A percentile compares a stretch with the other conserved stretches of the same genome.
These are phyloP conservation scores for Leccinum olivaceopallidum DNA, from an alignment of 768 basidiomycete species.

Conservation along the genomic window DNA sequence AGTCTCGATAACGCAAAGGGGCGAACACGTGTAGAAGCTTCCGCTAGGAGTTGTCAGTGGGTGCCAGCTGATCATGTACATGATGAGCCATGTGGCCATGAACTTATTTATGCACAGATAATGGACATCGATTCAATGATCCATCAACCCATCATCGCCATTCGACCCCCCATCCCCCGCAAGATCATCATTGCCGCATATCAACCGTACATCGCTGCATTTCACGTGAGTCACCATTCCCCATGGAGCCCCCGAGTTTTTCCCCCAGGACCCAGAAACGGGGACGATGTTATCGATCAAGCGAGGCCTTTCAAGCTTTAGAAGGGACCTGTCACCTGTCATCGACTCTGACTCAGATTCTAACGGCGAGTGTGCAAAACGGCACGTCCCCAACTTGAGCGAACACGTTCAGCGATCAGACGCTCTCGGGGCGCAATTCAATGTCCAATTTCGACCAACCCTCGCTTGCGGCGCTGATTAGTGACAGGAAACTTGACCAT, in stretches of 20 bases:
- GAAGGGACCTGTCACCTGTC: background rate
- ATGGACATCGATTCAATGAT: background rate
- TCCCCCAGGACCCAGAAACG: background rate
- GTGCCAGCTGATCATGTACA: too few species aligned
- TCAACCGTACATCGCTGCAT: background rate
- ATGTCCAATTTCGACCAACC: too few species aligned
- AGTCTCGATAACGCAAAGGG: background rate
- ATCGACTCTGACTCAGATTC: background rate
- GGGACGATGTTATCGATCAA: background rate
- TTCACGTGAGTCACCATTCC: background rate
- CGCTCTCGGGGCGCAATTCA: too few species aligned
- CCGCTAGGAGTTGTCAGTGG: too few species aligned
- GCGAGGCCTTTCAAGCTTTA: background rate
- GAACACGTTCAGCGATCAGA: background rate
- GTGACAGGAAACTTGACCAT: too few species aligned
- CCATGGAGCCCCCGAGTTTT: background rate
- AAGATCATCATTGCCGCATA: background rate
- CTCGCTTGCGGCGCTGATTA: too few species aligned
- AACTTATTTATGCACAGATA: background rate
- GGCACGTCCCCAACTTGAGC: background rate
- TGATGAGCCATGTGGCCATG: background rate
- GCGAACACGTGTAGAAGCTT: background rate
- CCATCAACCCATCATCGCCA: background rate
- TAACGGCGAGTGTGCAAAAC: background rate
- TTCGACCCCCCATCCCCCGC: background rate